These are phyloP conservation scores for Filosporella fistucella DNA, from an alignment of 495 filamentous ascomycete genomes.

Conservation along the genomic window DNA sequence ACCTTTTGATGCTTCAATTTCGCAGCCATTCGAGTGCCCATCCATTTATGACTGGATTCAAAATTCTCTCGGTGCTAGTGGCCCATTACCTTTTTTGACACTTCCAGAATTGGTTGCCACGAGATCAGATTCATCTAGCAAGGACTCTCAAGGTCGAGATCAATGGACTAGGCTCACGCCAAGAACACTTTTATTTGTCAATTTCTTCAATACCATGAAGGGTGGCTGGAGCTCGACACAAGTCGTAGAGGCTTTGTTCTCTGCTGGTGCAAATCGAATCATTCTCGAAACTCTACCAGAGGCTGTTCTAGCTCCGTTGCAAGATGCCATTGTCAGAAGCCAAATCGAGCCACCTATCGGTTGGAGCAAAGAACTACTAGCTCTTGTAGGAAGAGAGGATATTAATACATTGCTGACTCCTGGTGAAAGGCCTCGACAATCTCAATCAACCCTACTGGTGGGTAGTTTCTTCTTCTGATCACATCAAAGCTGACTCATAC, in stretches of 20 bases:
- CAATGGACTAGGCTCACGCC: conserved; percentile 41
- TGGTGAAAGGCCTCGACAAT: conserved; percentile 28
- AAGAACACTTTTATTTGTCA: conserved; percentile 60
- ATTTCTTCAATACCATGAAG: conserved; percentile 42
- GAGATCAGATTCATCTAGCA: conserved; percentile 14
- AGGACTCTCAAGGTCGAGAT: conserved; percentile 7
- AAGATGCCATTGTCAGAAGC: conserved; percentile 77
- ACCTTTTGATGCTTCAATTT: conserved; percentile 16
- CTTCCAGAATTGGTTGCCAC: conserved; percentile 31
- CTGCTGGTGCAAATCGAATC: conserved; percentile 48
- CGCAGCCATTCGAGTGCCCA: conserved; percentile 61
- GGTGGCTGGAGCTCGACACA: conserved; percentile 35
- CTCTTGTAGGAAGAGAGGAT: conserved; percentile 79
- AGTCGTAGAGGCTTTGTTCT: conserved; percentile 57
- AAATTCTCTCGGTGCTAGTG: conserved; percentile 49
- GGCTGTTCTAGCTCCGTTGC: conserved; percentile 69
- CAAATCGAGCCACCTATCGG: conserved; percentile 74
- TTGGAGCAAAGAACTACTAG: conserved; percentile 66
- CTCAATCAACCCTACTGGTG: conserved; percentile 26
- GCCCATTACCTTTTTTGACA: conserved; percentile 48
- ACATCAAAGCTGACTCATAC: background rate
- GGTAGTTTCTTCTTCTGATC: conserved; percentile 19
- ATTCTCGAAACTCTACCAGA: conserved; percentile 81
- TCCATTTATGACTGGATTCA: conserved; percentile 65
- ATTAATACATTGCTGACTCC: conserved; percentile 61